Percentiles rank a stretch among this genome's conserved stretches.
phyloP scores from a whole-genome alignment of 208 protist species.

The Wallacemonas sp. region DNA sequence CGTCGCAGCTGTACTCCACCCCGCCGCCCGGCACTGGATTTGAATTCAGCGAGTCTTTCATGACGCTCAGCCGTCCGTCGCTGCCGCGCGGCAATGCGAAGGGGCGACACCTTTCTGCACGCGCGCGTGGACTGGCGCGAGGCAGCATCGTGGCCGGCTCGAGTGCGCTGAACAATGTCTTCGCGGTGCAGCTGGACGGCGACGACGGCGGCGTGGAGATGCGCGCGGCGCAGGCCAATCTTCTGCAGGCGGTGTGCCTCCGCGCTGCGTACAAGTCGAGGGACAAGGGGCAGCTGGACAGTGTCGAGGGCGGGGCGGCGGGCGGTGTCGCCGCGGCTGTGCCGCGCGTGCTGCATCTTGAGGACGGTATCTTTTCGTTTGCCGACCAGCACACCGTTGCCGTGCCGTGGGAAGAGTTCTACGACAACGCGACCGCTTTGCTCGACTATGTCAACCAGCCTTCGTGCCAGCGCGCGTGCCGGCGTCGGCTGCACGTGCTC shows the following conservation, averaged over 20 bases:
- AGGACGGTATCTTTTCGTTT: constrained; percentile 69
- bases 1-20: not conserved
- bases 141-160: not conserved
- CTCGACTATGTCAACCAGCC: constrained; percentile 54
- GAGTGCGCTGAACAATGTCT: constrained; percentile 27
- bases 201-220: constrained; percentile 85
- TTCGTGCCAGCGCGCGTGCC: constrained; percentile 49
- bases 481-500: constrained; percentile 84
- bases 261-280: constrained; percentile 71
- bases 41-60: not conserved
- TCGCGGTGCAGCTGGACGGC: constrained; percentile 60
- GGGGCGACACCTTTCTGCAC: not conserved
- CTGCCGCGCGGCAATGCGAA: not conserved
- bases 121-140: not conserved
- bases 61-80: not conserved
- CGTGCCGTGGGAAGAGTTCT: constrained; percentile 78
- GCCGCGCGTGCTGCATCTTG: constrained; percentile 47
- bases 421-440: constrained; percentile 57
- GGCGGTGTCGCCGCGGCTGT: not conserved
- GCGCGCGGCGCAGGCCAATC: constrained; percentile 45
- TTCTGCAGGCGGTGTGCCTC: constrained; percentile 48
- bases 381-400: constrained; percentile 47
- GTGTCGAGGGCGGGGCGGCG: constrained; percentile 10
- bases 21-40: not conserved
- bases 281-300: constrained; percentile 67